Evolutionary conservation across 345 rosid species (phyloP), one percentile per base, ranked within the genome.

Genomic region (Chamaenerion angustifolium): DNA sequence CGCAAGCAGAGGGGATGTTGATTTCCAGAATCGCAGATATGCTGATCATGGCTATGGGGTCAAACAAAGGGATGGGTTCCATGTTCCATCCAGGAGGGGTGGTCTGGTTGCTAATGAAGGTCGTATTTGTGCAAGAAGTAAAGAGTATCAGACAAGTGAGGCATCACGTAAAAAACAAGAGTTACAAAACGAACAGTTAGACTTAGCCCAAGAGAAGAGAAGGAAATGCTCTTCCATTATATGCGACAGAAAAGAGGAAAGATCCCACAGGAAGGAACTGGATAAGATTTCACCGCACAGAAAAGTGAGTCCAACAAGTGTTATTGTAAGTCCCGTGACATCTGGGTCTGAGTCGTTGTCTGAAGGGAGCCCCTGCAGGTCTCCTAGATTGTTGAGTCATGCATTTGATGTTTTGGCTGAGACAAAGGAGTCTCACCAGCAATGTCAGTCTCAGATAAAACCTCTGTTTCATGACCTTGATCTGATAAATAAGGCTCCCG

Each of bases 191-290:
- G 25, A 4, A 21, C 0, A 21, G 25, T 21, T 21, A n/a, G n/a
- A n/a, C n/a, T n/a, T n/a, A n/a, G n/a, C n/a, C 10, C 51, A 56
- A 19, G 72, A 64, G 64, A 88, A 76, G 68, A 88, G 49, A 59
- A 73, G 80, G 74, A 88, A 78, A 64, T 76, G 75, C 53, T 80
- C 85, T 0, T 82, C 80, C 1, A 49, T 76, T 54, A 11, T 63
- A 25, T 73, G 85, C 83, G 75, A 71, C 23, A 16, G 43, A 8
- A 71, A 76, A 51, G 72, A 71, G 19, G 65, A 55, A 46, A 40
- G 43, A 44, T 59, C 70, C 0, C 61, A 55, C 45, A 50, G 57
- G 43, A 48, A 35, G 17, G 13, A 52, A 57, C 63, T 57, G 54
- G 49, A 14, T 53, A 71, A 56, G 46, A 35, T 47, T 45, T 61